These are phyloP conservation scores for Pleurotus cornucopiae DNA, from an alignment of 768 basidiomycete genomes.

Conservation along the genomic window DNA sequence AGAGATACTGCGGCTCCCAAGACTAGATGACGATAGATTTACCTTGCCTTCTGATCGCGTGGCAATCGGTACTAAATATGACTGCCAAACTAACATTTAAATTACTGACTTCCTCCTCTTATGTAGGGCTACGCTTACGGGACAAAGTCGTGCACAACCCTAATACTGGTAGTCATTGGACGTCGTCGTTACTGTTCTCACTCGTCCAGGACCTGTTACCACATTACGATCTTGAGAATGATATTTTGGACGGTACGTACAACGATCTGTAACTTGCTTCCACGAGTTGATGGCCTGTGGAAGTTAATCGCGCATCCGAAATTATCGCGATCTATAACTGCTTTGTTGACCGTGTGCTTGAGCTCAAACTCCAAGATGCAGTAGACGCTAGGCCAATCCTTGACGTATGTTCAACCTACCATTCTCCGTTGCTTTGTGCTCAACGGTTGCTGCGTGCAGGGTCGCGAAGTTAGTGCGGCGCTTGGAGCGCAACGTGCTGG, in stretches of 20 bases:
- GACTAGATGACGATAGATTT: conserved; percentile 29
- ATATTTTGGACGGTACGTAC: conserved; percentile 41
- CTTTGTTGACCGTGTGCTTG: conserved; percentile 57
- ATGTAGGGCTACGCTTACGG: conserved; percentile 63
- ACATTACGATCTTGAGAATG: conserved; percentile 37
- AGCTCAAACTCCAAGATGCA: conserved; percentile 51
- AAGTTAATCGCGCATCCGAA: conserved; percentile 11
- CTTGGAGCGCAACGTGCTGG: conserved; percentile 59
- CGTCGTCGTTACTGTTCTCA: conserved; percentile 69
- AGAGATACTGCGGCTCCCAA: conserved; percentile 34
- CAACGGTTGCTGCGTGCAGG: conserved; percentile 40
- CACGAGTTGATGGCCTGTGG: too few relatives aligned
- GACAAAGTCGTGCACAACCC: conserved; percentile 63
- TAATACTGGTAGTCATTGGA: conserved; percentile 62
- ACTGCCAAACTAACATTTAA: background rate
- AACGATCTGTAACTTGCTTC: too few relatives aligned
- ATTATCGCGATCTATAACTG: conserved; percentile 61
- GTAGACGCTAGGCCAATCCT: conserved; percentile 74
- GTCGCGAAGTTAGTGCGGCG: conserved; percentile 54
- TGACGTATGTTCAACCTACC: conserved; percentile 51
- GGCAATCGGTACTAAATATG: conserved; percentile 42
- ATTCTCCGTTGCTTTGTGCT: too few relatives aligned
- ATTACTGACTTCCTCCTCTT: conserved; percentile 1
- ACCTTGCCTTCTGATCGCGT: conserved; percentile 44
- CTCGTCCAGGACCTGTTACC: conserved; percentile 66